These are phyloP conservation scores for Dendrobium huoshanense DNA, from an alignment of 106 monocot species.

Conservation along the genomic window DNA sequence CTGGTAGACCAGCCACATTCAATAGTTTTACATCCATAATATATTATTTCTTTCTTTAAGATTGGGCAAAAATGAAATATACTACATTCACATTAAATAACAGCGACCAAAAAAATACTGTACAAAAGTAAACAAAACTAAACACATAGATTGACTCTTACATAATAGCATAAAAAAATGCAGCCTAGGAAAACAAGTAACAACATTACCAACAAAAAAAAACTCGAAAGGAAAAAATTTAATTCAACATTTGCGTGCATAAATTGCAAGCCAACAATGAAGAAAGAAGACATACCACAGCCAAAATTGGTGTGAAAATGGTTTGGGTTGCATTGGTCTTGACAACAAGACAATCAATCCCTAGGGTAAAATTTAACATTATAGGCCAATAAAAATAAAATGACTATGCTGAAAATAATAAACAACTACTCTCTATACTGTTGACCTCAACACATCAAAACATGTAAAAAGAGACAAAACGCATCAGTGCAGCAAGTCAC, in stretches of 20 bases:
- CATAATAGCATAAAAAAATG: neutral
- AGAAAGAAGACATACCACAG: conserved; percentile 52
- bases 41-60: conserved; percentile 1
- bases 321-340: conserved; percentile 59
- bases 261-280: neutral
- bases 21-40: neutral
- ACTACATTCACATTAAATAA: neutral
- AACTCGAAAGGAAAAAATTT: neutral
- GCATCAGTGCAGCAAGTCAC: too few species aligned
- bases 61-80: neutral
- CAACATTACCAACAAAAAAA: neutral
- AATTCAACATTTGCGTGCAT: neutral
- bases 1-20: too few species aligned
- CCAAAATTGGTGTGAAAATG: conserved; percentile 72
- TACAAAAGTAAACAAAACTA: neutral
- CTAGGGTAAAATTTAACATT: conserved; percentile 13
- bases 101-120: neutral
- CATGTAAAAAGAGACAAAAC: too few species aligned
- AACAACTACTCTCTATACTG: neutral
- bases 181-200: neutral
- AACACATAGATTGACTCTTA: neutral
- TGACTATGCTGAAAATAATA: neutral
- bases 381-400: neutral
- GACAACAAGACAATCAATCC: conserved; percentile 36
- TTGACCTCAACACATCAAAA: neutral